phyloP scores from a whole-genome alignment of 768 basidiomycete genomes.

The Boletus rubropictus region DNA sequence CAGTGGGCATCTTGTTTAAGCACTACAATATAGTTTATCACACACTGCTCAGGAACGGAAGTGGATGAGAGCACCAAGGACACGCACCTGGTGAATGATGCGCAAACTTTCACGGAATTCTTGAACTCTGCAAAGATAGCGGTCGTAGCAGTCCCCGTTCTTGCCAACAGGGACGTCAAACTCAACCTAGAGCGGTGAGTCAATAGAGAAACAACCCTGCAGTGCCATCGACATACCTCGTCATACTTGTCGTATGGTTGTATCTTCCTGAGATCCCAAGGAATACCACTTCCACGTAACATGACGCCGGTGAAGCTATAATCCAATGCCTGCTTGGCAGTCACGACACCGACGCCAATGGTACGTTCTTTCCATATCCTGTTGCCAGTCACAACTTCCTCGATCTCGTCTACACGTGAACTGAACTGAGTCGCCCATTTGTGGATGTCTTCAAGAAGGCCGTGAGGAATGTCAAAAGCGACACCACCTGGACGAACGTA shows the following conservation, averaged over 20 bases:
- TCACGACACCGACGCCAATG: constrained; percentile 82
- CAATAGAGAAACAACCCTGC: not conserved
- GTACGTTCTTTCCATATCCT: constrained; percentile 98
- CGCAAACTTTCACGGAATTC: constrained; percentile 93
- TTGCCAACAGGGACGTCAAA: constrained; percentile 96
- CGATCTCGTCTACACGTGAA: constrained; percentile 90
- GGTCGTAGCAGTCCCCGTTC: constrained; percentile 97
- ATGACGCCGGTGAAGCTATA: constrained; percentile 97
- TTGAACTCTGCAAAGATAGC: constrained; percentile 95
- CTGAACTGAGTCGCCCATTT: constrained; percentile 96
- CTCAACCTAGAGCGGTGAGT: constrained; percentile 57
- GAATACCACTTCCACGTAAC: constrained; percentile 88
- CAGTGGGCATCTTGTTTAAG: constrained; percentile 93
- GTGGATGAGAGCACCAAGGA: not conserved
- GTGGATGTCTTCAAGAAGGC: constrained; percentile 97
- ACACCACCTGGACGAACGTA: constrained; percentile 98
- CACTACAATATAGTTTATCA: constrained; percentile 47
- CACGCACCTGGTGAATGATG: constrained; percentile 71
- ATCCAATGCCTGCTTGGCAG: constrained; percentile 86
- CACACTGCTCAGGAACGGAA: not conserved
- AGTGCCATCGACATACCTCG: constrained; percentile 46
- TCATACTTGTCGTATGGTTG: constrained; percentile 95
- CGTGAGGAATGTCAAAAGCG: constrained; percentile 95
- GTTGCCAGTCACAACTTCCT: constrained; percentile 96
- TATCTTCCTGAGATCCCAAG: constrained; percentile 92